Evolutionary conservation across 1,139 yeast species (phyloP).

Genomic region (Debaryomyces robertsiae): DNA sequence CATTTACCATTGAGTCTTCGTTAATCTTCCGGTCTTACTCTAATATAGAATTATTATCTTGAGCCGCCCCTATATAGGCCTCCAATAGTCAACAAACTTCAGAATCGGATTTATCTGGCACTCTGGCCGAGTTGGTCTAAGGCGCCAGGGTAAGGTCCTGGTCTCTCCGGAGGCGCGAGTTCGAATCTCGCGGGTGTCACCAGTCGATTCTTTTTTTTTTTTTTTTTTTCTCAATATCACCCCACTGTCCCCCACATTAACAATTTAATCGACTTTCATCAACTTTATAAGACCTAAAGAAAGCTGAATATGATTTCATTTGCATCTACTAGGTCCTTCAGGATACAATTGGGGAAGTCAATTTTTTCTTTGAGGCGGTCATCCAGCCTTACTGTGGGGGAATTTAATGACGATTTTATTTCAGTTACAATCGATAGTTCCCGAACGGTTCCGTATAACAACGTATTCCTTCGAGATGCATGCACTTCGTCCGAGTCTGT

Average conservation of each 20-base stretch:
- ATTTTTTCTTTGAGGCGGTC: background rate
- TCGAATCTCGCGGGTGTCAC: constrained; percentile 58
- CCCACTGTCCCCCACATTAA: constrained; percentile 3
- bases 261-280: too few species aligned
- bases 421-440: constrained; percentile 24
- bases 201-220: constrained; percentile 34
- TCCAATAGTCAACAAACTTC: background rate
- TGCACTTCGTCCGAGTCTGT: constrained; percentile 53
- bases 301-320: background rate
- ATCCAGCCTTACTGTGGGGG: constrained; percentile 10
- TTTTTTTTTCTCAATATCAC: background rate
- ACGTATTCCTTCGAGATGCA: constrained; percentile 67
- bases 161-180: constrained; percentile 62
- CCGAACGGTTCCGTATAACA: constrained; percentile 46
- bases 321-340: background rate
- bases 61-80: background rate
- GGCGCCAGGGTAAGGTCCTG: constrained; percentile 57
- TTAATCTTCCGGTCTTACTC: too few species aligned
- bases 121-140: constrained; percentile 53
- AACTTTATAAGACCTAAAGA: background rate
- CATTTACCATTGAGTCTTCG: too few species aligned
- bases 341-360: background rate
- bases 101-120: constrained; percentile 25
- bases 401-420: constrained; percentile 23
- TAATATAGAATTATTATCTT: too few species aligned